Evolutionary conservation across 768 basidiomycete species (phyloP).

Genomic region (Lyophyllum decastes): DNA sequence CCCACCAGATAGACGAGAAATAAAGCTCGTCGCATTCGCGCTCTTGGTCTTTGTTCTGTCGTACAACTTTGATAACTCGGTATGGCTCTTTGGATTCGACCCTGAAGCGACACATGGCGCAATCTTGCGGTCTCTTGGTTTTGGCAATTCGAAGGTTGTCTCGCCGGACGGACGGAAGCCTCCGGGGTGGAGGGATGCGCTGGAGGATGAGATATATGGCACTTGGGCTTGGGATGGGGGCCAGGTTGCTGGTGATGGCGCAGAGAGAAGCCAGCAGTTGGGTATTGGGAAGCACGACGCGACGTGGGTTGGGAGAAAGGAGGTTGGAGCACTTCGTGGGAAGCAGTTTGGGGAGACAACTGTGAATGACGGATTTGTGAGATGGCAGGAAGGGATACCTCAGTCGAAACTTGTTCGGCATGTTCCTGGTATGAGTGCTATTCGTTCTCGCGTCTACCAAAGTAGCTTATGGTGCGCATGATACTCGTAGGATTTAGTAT

Average conservation of each 20-base stretch:
- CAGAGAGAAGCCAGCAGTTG: constrained; percentile 44
- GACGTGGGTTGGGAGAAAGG: constrained; percentile 41
- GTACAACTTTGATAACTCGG: constrained; percentile 71
- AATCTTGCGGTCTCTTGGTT: constrained; percentile 39
- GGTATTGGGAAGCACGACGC: constrained; percentile 44
- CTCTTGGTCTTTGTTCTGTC: constrained; percentile 68
- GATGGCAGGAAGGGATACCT: constrained; percentile 61
- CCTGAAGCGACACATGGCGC: constrained; percentile 36
- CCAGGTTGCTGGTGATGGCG: constrained; percentile 57
- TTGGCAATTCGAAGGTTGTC: constrained; percentile 37
- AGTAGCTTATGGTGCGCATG: background rate
- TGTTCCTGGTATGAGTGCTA: constrained; percentile 53
- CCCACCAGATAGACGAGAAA: constrained; percentile 73
- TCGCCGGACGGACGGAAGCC: constrained; percentile 50
- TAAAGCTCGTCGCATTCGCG: constrained; percentile 66
- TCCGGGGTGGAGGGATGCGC: constrained; percentile 51
- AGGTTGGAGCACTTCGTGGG: constrained; percentile 25
- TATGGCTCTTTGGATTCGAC: constrained; percentile 52
- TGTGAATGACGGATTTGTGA: constrained; percentile 54
- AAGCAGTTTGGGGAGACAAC: constrained; percentile 32
- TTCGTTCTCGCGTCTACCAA: background rate
- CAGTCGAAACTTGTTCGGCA: constrained; percentile 60
- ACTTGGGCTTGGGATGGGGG: constrained; percentile 68
- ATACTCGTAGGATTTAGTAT: constrained; percentile 70
- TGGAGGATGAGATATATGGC: constrained; percentile 69